Percentiles rank a stretch among this genome's conserved stretches.
Conservation (phyloP, 176 grass and related monocot genomes). For the Poa annua region DNA sequence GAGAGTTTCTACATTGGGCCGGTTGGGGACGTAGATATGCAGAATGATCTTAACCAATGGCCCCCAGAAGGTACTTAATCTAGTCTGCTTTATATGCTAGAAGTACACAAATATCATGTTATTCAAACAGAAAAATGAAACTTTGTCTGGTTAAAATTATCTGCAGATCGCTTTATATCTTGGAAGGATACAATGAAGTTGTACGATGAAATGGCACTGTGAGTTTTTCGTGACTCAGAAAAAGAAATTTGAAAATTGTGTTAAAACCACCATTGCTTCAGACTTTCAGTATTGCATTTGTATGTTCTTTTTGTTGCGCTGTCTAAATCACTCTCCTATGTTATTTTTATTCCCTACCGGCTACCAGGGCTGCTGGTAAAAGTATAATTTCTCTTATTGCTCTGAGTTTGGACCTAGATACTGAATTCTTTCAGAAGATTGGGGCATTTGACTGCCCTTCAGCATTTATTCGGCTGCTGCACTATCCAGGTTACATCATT, state of each 20-base stretch:
- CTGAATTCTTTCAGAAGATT: slow-evolving; percentile 60
- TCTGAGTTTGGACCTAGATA: slow-evolving; percentile 70
- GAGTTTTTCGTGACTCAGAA: slow-evolving; percentile 47
- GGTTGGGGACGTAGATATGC: slow-evolving; percentile 24
- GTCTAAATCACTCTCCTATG: not conserved
- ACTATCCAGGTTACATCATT: slow-evolving; percentile 66
- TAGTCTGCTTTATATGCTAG: slow-evolving; percentile 1
- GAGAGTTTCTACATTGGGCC: slow-evolving; percentile 80
- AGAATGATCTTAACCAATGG: slow-evolving; percentile 62
- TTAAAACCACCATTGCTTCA: not conserved
- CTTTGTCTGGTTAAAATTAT: slow-evolving; percentile 41
- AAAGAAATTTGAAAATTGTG: not conserved
- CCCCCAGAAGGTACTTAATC: slow-evolving; percentile 62
- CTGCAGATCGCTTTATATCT: slow-evolving; percentile 59
- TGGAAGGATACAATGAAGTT: slow-evolving; percentile 76
- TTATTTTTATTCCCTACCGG: slow-evolving; percentile 39
- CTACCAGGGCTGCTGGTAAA: slow-evolving; percentile 49
- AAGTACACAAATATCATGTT: not conserved
- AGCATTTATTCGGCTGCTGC: slow-evolving; percentile 64
- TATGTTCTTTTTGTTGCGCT: not conserved
- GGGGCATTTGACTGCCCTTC: slow-evolving; percentile 42
- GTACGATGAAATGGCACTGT: slow-evolving; percentile 60
- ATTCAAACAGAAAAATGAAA: slow-evolving; percentile 30
- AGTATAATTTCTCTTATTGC: slow-evolving; percentile 74
- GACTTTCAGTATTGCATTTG: not conserved